Evolutionary conservation across 768 basidiomycete genomes (phyloP), one percentile per base, ranked within the genome.

Genomic region (Lactifluus pinguis): DNA sequence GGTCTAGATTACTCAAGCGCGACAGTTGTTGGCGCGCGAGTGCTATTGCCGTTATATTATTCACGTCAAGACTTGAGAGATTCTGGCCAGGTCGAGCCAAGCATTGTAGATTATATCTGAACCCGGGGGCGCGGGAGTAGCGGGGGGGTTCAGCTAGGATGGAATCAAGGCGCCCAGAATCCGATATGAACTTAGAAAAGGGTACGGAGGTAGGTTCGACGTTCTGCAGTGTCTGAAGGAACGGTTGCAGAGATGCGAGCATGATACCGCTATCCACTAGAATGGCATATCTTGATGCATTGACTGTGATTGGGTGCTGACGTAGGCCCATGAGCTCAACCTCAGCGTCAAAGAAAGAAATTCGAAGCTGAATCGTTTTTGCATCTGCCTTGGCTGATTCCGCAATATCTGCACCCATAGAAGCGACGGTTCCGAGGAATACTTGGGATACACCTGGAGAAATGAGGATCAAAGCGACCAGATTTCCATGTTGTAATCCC

Each of bases 281-380:
- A 17, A 68, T 29, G 14, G 64, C 53, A 50, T 59, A 57, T 17
- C 42, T 65, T 6, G 55, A 50, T 19, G 9, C 9, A 58, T 57
- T 66, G 56, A 59, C 57, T 59, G 52, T 80, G 62, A 69, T 61
- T 1, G 48, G 52, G 30, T 69, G 61, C 48, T 76, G 74, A 13
- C 76, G 76, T 1, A 79, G 66, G 13, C 77, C 74, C 49, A 73
- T 69, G 7, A 86, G 68, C 66, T 86, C 79, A 1, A 86, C 72
- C 9, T 75, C 73, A 2, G 80, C 71, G 64, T 88, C 85, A 61
- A 87, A 87, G 70, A 90, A 89, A 13, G 77, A 72, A 44, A 88
- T 72, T 3, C 79, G 78, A 11, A 85, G 65, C 17, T 70, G 69
- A 49, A 87, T 71, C 4, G 70, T 69, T 1, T 75, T 67, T 14